Conservation (phyloP, 2,329 filamentous ascomycete genomes). For the Clarireedia monteithiana region DNA sequence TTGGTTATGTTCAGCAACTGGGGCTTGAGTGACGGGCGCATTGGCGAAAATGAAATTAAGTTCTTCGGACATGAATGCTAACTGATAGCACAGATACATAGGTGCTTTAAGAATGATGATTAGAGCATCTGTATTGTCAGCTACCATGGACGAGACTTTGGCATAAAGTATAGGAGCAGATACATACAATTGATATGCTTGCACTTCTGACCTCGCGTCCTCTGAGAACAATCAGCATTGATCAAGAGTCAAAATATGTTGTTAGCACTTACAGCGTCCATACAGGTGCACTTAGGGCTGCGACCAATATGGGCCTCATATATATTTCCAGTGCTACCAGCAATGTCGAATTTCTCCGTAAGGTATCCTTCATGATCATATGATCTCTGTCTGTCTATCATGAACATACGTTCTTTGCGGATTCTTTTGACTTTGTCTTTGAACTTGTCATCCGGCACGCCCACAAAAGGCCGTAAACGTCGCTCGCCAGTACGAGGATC, state of each 20-base stretch:
- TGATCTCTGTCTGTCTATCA: constrained; percentile 13
- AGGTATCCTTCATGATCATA: constrained; percentile 7
- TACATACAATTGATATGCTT: constrained; percentile 18
- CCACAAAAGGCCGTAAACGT: constrained; percentile 13
- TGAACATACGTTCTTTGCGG: constrained; percentile 18
- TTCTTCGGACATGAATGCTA: constrained; percentile 15
- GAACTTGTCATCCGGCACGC: constrained; percentile 12
- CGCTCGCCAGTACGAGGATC: constrained; percentile 9
- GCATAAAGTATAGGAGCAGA: background rate
- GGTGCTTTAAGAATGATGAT: constrained; percentile 17
- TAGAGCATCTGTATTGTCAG: constrained; percentile 13
- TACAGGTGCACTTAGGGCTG: constrained; percentile 14
- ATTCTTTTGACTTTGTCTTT: constrained; percentile 16
- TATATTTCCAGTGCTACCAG: constrained; percentile 18
- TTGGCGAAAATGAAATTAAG: constrained; percentile 15
- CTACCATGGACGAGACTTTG: too few species aligned
- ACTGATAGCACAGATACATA: constrained; percentile 14
- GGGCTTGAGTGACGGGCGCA: constrained; percentile 14
- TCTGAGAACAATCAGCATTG: constrained; percentile 6
- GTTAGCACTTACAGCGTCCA: constrained; percentile 16
- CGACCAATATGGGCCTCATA: constrained; percentile 14
- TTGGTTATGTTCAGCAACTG: constrained; percentile 1
- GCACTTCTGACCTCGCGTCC: constrained; percentile 16
- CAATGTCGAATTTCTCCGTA: constrained; percentile 15
- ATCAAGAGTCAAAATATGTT: background rate